Conservation (phyloP, 139 green algal genomes). For the Tetradesmus lagerheimii region DNA sequence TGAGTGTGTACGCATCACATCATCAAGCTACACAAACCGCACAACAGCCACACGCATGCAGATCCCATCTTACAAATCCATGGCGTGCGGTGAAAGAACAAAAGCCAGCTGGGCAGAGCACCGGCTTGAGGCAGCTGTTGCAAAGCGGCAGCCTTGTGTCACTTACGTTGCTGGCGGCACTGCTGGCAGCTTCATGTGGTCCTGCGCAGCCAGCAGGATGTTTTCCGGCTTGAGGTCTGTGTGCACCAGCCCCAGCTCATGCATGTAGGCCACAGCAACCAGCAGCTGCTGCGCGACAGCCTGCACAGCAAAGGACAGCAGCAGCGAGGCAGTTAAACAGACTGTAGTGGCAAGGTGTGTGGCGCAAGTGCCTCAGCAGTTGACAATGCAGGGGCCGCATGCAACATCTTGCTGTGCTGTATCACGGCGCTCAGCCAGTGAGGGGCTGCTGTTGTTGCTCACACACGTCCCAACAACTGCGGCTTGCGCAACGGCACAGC, state of each 20-base stretch:
- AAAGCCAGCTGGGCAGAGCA: background rate
- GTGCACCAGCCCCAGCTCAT: slow-evolving; percentile 93
- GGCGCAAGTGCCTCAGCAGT: too few relatives aligned
- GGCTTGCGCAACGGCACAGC: too few relatives aligned
- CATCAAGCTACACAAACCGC: too few relatives aligned
- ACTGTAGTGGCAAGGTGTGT: background rate
- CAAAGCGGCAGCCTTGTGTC: slow-evolving; percentile 38
- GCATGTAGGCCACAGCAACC: slow-evolving; percentile 89
- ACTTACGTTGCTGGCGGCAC: slow-evolving; percentile 71
- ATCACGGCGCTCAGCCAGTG: too few relatives aligned
- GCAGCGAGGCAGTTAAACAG: background rate
- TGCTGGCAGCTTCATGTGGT: slow-evolving; percentile 61
- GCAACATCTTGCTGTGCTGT: too few relatives aligned
- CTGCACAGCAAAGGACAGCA: slow-evolving; percentile 31
- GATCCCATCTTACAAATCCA: too few relatives aligned
- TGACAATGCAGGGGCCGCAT: too few relatives aligned
- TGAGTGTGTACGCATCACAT: too few relatives aligned
- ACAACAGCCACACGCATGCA: background rate
- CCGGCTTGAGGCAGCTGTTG: background rate
- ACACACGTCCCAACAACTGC: too few relatives aligned
- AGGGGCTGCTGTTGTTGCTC: too few relatives aligned
- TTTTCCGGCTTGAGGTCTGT: slow-evolving; percentile 99
- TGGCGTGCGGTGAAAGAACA: too few relatives aligned
- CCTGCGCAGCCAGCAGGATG: slow-evolving; percentile 85
- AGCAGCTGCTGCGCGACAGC: slow-evolving; percentile 86